phyloP scores from a whole-genome alignment of 495 filamentous ascomycete genomes.

The Penicillium bialowiezense region DNA sequence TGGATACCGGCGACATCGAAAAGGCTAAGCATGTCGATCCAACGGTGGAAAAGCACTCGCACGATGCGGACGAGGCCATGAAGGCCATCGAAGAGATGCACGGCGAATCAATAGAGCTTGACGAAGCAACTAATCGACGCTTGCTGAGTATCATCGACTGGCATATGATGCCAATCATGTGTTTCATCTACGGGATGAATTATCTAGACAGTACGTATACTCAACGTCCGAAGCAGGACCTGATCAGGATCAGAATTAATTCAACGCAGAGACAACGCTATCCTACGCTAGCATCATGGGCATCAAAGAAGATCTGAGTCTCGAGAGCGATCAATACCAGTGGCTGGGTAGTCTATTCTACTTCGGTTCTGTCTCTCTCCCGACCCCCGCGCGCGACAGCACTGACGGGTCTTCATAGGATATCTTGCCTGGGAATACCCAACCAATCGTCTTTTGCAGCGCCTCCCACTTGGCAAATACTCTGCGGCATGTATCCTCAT shows the following conservation, averaged over 20 bases:
- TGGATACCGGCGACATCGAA: slow-evolving; percentile 30
- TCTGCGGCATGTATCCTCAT: slow-evolving; percentile 54
- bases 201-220: slow-evolving; percentile 54
- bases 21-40: slow-evolving; percentile 26
- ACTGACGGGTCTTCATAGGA: slow-evolving; percentile 22
- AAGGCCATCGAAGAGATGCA: slow-evolving; percentile 49
- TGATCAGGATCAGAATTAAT: not conserved
- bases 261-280: slow-evolving; percentile 51
- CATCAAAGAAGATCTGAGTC: slow-evolving; percentile 47
- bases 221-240: too few species aligned
- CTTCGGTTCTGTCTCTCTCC: slow-evolving; percentile 41
- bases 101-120: slow-evolving; percentile 50
- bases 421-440: slow-evolving; percentile 67
- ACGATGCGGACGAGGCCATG: slow-evolving; percentile 61
- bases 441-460: slow-evolving; percentile 58
- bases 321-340: slow-evolving; percentile 45
- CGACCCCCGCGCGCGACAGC: not conserved
- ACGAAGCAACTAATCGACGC: slow-evolving; percentile 53
- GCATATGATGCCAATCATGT: slow-evolving; percentile 62
- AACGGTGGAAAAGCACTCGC: slow-evolving; percentile 47
- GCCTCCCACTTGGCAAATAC: slow-evolving; percentile 58
- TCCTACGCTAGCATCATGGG: slow-evolving; percentile 65
- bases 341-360: slow-evolving; percentile 61
- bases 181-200: slow-evolving; percentile 61
- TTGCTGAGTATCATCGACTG: slow-evolving; percentile 57